These are phyloP conservation scores for Populus davidiana DNA, from an alignment of 345 rosid genomes.

Conservation along the genomic window DNA sequence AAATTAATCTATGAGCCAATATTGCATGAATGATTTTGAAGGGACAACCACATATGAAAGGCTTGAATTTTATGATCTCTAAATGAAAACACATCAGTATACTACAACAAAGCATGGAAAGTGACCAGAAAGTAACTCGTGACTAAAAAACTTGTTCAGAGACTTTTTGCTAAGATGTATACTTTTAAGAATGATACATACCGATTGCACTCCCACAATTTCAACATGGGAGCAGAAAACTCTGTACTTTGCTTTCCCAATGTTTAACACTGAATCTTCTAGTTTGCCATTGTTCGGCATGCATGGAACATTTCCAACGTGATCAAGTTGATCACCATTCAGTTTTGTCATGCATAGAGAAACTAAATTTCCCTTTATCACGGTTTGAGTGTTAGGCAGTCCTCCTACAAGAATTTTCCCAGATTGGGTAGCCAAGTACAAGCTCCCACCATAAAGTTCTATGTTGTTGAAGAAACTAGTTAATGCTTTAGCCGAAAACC, in stretches of 20 bases:
- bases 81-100: no score
- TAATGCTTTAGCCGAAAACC: conserved; percentile 31
- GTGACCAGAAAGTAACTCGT: no score
- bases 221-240: conserved; percentile 33
- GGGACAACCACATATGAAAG: background rate
- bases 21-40: background rate
- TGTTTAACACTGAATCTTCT: background rate
- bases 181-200: conserved; percentile 3
- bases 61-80: no score
- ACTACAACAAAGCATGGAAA: no score
- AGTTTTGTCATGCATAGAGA: background rate
- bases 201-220: conserved; percentile 36
- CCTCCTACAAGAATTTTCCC: conserved; percentile 26
- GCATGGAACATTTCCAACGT: conserved; percentile 24
- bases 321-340: background rate
- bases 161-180: background rate
- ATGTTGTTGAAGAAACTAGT: conserved; percentile 13
- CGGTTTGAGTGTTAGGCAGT: background rate
- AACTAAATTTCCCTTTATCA: conserved; percentile 1
- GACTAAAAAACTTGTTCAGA: no score
- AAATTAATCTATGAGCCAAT: background rate
- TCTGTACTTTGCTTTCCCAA: conserved; percentile 16
- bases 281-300: background rate
- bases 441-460: conserved; percentile 34
- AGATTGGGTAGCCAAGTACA: conserved; percentile 38